Evolutionary conservation across 2,329 filamentous ascomycete species (phyloP).

Genomic region (Pleoardoris graminearum): DNA sequence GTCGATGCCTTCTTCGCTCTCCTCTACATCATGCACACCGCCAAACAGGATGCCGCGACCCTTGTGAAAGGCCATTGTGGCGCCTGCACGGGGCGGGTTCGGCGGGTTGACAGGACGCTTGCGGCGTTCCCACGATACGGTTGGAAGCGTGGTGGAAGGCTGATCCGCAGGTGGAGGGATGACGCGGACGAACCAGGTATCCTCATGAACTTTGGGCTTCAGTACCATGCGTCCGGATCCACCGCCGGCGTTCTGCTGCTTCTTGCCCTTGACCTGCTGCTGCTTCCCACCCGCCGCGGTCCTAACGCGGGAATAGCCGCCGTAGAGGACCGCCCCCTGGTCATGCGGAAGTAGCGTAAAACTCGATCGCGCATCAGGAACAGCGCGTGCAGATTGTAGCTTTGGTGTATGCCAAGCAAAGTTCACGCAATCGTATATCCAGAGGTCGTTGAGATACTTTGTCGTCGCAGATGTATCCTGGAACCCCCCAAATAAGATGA

Average conservation of each 20-base stretch:
- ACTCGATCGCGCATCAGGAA: slow-evolving; percentile 87
- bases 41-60: slow-evolving; percentile 92
- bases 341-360: slow-evolving; percentile 93
- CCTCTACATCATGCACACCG: slow-evolving; percentile 89
- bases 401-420: slow-evolving; percentile 81
- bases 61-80: slow-evolving; percentile 93
- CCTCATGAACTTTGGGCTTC: slow-evolving; percentile 88
- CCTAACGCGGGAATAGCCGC: slow-evolving; percentile 93
- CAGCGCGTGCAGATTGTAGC: slow-evolving; percentile 76
- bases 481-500: slow-evolving; percentile 93
- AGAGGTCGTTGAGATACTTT: slow-evolving; percentile 89
- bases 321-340: slow-evolving; percentile 84
- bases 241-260: slow-evolving; percentile 58
- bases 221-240: slow-evolving; percentile 71
- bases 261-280: slow-evolving; percentile 46
- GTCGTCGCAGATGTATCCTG: slow-evolving; percentile 96
- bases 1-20: slow-evolving; percentile 92
- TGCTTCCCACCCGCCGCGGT: slow-evolving; percentile 62
- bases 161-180: slow-evolving; percentile 71
- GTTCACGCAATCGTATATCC: slow-evolving; percentile 90
- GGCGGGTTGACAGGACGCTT: slow-evolving; percentile 92
- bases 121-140: slow-evolving; percentile 85
- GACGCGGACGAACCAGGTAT: slow-evolving; percentile 90
- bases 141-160: slow-evolving; percentile 66
- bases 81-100: slow-evolving; percentile 78